Conservation (phyloP, 495 filamentous ascomycete species). For the Aspergillus indologenus region DNA sequence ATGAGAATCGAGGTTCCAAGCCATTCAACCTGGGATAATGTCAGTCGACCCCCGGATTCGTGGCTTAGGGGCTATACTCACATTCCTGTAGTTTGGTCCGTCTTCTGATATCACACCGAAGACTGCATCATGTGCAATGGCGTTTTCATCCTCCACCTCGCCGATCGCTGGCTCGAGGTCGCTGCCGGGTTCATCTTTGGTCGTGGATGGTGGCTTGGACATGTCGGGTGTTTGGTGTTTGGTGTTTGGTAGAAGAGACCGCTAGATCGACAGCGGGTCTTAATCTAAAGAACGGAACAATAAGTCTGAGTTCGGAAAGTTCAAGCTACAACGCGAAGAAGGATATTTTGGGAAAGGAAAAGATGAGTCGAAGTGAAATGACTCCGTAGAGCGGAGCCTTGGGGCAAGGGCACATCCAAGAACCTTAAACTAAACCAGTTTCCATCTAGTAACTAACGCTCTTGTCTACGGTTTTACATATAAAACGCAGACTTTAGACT, state of each 20-base stretch:
- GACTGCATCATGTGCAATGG: neutral
- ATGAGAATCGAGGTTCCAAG: neutral
- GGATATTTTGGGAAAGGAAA: neutral
- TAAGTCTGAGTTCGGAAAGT: neutral
- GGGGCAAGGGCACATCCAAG: neutral
- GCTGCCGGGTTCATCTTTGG: neutral
- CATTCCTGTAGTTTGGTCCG: neutral
- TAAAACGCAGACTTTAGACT: too few relatives aligned
- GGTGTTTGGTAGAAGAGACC: neutral
- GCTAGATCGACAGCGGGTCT: neutral
- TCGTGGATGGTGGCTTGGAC: neutral
- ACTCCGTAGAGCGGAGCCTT: neutral
- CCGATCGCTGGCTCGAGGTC: neutral
- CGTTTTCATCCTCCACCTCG: neutral
- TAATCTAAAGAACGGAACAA: neutral
- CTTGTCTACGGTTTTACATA: neutral
- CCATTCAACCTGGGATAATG: neutral
- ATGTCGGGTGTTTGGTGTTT: neutral
- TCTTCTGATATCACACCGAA: neutral
- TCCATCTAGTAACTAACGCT: neutral
- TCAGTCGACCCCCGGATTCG: neutral
- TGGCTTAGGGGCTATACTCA: neutral
- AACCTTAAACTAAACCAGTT: neutral
- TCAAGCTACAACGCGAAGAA: neutral
- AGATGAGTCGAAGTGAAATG: neutral